A percentile compares a stretch with the other conserved stretches of the same genome.
These are phyloP conservation scores for Fraxinus angustifolia DNA, from an alignment of 305 asterid genomes.

Conservation along the genomic window DNA sequence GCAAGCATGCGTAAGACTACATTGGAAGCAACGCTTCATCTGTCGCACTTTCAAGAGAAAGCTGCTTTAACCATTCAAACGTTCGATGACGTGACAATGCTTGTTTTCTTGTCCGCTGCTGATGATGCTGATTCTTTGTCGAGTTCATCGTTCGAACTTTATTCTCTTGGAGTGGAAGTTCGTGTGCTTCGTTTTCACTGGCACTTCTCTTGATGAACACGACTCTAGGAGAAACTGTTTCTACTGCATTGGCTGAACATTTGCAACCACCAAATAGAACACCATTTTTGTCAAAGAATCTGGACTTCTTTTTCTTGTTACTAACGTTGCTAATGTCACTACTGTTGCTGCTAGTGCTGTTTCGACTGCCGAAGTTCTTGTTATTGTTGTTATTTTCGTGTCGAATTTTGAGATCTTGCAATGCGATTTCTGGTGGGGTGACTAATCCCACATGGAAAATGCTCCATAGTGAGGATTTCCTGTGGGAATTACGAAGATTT, in stretches of 20 bases:
- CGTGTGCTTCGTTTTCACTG: conserved; percentile 25
- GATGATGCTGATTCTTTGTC: conserved; percentile 1
- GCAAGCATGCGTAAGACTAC: conserved; percentile 37
- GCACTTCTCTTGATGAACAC: conserved; percentile 31
- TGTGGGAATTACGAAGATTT: conserved; percentile 4
- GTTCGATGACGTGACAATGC: conserved; percentile 69
- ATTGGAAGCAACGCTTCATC: conserved; percentile 30
- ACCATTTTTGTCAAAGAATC: conserved; percentile 16
- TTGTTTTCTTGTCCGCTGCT: conserved; percentile 28
- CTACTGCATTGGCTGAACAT: conserved; percentile 55
- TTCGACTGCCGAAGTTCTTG: conserved; percentile 38
- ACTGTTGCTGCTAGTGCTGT: conserved; percentile 36
- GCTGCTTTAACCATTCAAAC: conserved; percentile 89
- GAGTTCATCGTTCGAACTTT: neutral
- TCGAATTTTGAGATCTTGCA: conserved; percentile 48
- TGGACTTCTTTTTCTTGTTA: conserved; percentile 24
- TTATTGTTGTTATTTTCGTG: conserved; percentile 8
- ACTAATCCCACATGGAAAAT: conserved; percentile 61
- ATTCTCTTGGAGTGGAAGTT: conserved; percentile 19
- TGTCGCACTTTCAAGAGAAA: conserved; percentile 51
- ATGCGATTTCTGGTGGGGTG: conserved; percentile 55
- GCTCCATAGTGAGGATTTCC: conserved; percentile 55
- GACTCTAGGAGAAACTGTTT: conserved; percentile 31
- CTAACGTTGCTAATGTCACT: conserved; percentile 21
- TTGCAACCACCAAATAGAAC: conserved; percentile 56